Base-by-base conservation (phyloP, 176 grass and related monocot species). In the Melocanna baccifera region DNA sequence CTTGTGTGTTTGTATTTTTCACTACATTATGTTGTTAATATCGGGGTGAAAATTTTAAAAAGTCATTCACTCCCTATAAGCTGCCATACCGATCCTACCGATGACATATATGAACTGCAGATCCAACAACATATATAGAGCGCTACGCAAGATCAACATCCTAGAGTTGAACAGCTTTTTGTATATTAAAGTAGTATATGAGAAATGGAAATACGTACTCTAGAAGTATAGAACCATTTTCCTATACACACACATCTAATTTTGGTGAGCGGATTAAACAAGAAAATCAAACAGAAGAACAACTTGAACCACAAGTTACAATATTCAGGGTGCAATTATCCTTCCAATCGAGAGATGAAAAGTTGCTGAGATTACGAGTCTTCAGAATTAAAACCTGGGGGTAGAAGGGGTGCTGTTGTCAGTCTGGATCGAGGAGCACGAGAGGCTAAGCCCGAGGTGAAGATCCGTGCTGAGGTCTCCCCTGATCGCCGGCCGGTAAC, bases 381-480 rank as follows among this genome's bases (percentile, higher is more conserved):
- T 45, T 30, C 5, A 45, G 10, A 69, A 22, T 28, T 14, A 80
- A 80, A 80, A 81, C 57, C 83, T 86, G 47, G 73, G 88, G 48
- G 74, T 84, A 51, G 70, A 83, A 23, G 72, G 52, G 51, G 46
- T 52, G 70, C 6, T 66, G 12, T 58, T 72, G 0, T 69, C 59
- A 1, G 56, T 15, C 23, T 74, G 61, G 69, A 73, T 18, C 40
- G 90, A 56, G 43, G 78, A 85, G 57, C 52, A 61, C 11, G 83
- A 20, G 25, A 90, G 79, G 90, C 82, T 90, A 18, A 92, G 90
- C 7, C 87, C 90, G 12, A 92, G 90, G 45, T 82, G 86, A 22
- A 94, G 92, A 0, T 94, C 92, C 16, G 87, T 88, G 73, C 82
- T 90, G 87, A 89, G 73, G 30, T 87, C 76, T 67, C 76, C 15